Evolutionary conservation across 78 protist species (phyloP).

Genomic region (Dictyostelium intermedium): DNA sequence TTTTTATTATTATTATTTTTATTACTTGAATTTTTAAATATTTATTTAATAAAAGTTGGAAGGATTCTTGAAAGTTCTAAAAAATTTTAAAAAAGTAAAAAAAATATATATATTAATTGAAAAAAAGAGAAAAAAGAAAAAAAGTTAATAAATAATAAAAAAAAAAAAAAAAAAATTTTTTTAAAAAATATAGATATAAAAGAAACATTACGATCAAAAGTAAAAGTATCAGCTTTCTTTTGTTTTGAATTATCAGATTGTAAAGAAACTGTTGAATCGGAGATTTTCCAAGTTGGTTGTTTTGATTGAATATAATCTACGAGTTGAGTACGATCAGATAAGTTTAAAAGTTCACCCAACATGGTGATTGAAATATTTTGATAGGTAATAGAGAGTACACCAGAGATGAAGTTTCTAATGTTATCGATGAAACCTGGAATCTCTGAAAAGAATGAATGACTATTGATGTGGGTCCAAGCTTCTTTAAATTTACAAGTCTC

Average conservation of each 20-base stretch:
- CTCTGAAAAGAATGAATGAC: slow-evolving; percentile 38
- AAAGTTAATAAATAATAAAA: background rate
- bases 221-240: slow-evolving; percentile 72
- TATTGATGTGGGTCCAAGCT: slow-evolving; percentile 53
- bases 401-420: slow-evolving; percentile 53
- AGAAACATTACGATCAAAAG: slow-evolving; percentile 50
- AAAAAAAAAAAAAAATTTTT: background rate
- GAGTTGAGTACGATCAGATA: background rate
- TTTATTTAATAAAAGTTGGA: slow-evolving; percentile 69
- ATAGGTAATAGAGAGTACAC: slow-evolving; percentile 62
- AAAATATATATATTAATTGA: background rate
- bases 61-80: slow-evolving; percentile 48
- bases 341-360: slow-evolving; percentile 41
- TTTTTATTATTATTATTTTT: too few relatives aligned
- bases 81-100: background rate
- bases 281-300: slow-evolving; percentile 57
- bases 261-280: slow-evolving; percentile 36
- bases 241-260: slow-evolving; percentile 56
- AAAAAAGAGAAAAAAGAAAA: background rate
- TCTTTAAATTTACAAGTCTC: slow-evolving; percentile 72
- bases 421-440: slow-evolving; percentile 46
- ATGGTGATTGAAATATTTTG: slow-evolving; percentile 37
- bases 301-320: slow-evolving; percentile 19
- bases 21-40: too few relatives aligned
- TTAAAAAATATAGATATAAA: background rate